Percentiles rank a stretch among this genome's conserved stretches.
Conservation (phyloP, 2,329 filamentous ascomycete genomes). For the Sclerotinia minor region DNA sequence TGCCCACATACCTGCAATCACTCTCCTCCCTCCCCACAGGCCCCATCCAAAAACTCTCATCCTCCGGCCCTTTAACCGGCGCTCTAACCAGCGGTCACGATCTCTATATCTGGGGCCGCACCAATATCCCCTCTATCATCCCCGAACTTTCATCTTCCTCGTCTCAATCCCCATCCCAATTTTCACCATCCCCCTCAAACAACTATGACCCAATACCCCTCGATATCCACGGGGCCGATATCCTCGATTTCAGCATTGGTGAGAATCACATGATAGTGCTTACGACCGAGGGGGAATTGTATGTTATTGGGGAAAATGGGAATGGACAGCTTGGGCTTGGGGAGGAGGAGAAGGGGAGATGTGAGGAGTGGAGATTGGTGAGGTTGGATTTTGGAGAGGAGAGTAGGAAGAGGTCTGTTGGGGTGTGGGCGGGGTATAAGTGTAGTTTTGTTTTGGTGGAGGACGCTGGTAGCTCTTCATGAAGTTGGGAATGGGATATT, state of each 20-base stretch:
- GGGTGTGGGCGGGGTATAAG: slow-evolving; percentile 40
- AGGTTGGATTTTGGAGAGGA: slow-evolving; percentile 28
- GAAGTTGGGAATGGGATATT: not conserved
- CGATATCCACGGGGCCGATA: slow-evolving; percentile 49
- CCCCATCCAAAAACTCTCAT: slow-evolving; percentile 53
- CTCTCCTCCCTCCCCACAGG: slow-evolving; percentile 53
- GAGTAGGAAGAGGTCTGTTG: slow-evolving; percentile 32
- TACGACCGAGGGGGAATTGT: slow-evolving; percentile 51
- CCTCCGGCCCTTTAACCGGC: slow-evolving; percentile 57
- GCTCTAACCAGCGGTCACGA: slow-evolving; percentile 59
- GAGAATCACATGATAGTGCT: slow-evolving; percentile 59
- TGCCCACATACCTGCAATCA: slow-evolving; percentile 50
- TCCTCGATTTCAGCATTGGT: slow-evolving; percentile 59
- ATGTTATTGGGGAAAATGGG: slow-evolving; percentile 55
- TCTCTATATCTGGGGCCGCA: slow-evolving; percentile 63
- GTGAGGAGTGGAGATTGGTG: slow-evolving; percentile 36
- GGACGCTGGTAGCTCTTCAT: slow-evolving; percentile 17
- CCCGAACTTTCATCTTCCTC: slow-evolving; percentile 24
- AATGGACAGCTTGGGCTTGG: slow-evolving; percentile 60
- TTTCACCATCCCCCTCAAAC: not conserved
- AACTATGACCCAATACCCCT: slow-evolving; percentile 32
- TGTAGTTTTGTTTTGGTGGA: slow-evolving; percentile 40
- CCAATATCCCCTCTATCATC: slow-evolving; percentile 29
- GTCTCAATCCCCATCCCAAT: not conserved
- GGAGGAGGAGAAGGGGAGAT: slow-evolving; percentile 18